Conservation (phyloP, 768 basidiomycete genomes). For the Phlegmacium glaucopus region DNA sequence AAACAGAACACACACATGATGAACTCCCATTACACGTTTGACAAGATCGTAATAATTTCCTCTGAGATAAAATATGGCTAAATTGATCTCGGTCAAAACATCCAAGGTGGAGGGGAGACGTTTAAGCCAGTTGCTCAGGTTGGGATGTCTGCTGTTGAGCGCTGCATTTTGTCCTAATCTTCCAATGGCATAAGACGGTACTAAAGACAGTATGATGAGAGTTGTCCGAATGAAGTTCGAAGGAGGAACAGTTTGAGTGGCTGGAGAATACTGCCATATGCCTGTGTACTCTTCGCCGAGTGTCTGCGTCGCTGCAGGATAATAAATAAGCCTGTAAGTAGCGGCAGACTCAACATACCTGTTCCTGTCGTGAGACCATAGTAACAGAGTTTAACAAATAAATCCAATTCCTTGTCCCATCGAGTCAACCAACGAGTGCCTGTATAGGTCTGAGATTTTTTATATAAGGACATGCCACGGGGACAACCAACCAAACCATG, state of each 20-base stretch:
- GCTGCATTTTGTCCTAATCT: constrained; percentile 40
- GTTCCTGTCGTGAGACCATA: constrained; percentile 72
- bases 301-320: constrained; percentile 63
- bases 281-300: constrained; percentile 92
- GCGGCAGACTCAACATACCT: constrained; percentile 40
- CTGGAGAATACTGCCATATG: constrained; percentile 67
- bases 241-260: constrained; percentile 37
- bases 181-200: constrained; percentile 62
- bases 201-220: constrained; percentile 61
- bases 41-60: constrained; percentile 77
- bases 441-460: constrained; percentile 23
- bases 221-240: constrained; percentile 42
- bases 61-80: constrained; percentile 76
- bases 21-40: constrained; percentile 64
- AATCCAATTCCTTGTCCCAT: constrained; percentile 80
- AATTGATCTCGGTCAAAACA: constrained; percentile 63
- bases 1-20: constrained; percentile 47
- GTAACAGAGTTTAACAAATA: constrained; percentile 65
- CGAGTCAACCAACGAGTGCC: constrained; percentile 77
- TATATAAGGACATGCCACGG: neutral
- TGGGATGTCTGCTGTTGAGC: constrained; percentile 34
- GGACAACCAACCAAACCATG: constrained; percentile 64
- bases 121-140: constrained; percentile 31
- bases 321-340: neutral
- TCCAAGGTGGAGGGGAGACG: constrained; percentile 51